Conservation (phyloP, 2,329 filamentous ascomycete species). For the Alternaria incomplexa region DNA sequence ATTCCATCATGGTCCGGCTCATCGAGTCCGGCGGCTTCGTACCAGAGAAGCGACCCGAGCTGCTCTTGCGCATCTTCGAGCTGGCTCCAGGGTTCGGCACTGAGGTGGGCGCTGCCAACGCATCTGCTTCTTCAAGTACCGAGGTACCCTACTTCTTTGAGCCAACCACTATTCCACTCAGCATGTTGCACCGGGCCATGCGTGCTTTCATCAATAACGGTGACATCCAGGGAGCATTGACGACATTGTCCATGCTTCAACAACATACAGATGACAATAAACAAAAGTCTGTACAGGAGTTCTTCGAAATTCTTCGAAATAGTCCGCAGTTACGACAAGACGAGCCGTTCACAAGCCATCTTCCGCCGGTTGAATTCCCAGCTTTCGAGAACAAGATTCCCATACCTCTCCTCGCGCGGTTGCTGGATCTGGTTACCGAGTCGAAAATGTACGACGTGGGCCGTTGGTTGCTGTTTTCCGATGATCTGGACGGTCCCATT, state of each 20-base stretch:
- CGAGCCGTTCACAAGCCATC: constrained; percentile 32
- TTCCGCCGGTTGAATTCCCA: constrained; percentile 51
- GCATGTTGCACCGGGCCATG: constrained; percentile 52
- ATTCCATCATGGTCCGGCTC: constrained; percentile 57
- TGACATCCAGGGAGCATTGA: constrained; percentile 48
- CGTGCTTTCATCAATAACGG: constrained; percentile 48
- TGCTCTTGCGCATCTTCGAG: constrained; percentile 49
- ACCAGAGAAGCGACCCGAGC: constrained; percentile 52
- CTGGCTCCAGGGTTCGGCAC: constrained; percentile 51
- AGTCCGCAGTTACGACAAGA: constrained; percentile 18
- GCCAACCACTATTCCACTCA: constrained; percentile 51
- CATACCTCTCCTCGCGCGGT: constrained; percentile 53
- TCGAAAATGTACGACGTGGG: constrained; percentile 57
- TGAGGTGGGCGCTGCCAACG: constrained; percentile 48
- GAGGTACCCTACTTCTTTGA: constrained; percentile 52
- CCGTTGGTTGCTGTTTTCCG: constrained; percentile 59
- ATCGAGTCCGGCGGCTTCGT: constrained; percentile 56
- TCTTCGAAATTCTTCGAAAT: constrained; percentile 46
- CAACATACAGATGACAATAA: constrained; percentile 54
- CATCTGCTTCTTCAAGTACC: constrained; percentile 23
- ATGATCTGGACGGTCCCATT: constrained; percentile 61
- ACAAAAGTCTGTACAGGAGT: constrained; percentile 49
- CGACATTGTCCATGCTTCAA: constrained; percentile 48
- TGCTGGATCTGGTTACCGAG: constrained; percentile 59
- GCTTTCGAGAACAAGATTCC: constrained; percentile 56